Conservation (phyloP, 257 asterid genomes). For the Plantago major region DNA sequence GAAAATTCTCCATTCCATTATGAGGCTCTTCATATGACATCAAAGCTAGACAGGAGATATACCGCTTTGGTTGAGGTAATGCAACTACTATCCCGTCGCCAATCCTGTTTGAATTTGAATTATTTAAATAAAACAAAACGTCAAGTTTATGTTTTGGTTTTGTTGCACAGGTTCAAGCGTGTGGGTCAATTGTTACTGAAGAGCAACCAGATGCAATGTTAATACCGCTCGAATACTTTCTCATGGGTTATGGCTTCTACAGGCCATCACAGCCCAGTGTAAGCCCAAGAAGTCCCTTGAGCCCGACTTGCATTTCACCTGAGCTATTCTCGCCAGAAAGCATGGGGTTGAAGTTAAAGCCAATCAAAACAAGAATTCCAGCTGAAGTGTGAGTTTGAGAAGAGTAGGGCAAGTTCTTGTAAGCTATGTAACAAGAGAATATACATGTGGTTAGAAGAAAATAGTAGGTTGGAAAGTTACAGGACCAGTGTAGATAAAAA, state of each 20-base stretch:
- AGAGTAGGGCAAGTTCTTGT: constrained; percentile 21
- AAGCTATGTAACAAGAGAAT: constrained; percentile 16
- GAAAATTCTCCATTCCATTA: constrained; percentile 68
- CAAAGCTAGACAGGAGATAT: constrained; percentile 57
- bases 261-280: constrained; percentile 41
- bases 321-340: constrained; percentile 72
- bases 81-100: not conserved
- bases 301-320: constrained; percentile 53
- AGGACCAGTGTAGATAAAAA: constrained; percentile 37
- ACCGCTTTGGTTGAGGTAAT: constrained; percentile 69
- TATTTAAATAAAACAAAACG: not conserved
- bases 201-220: constrained; percentile 80
- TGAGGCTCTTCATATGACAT: constrained; percentile 68
- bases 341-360: constrained; percentile 63
- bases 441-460: constrained; percentile 11
- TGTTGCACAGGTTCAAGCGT: constrained; percentile 58
- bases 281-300: constrained; percentile 63
- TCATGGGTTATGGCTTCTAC: constrained; percentile 61
- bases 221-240: constrained; percentile 66
- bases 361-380: constrained; percentile 51
- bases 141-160: not conserved
- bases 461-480: constrained; percentile 1
- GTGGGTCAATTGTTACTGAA: constrained; percentile 73
- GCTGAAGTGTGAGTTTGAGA: constrained; percentile 30
- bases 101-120: constrained; percentile 1